These are phyloP conservation scores for Kurtzmaniella quercitrusa DNA, from an alignment of 1,139 yeast genomes.

Conservation along the genomic window DNA sequence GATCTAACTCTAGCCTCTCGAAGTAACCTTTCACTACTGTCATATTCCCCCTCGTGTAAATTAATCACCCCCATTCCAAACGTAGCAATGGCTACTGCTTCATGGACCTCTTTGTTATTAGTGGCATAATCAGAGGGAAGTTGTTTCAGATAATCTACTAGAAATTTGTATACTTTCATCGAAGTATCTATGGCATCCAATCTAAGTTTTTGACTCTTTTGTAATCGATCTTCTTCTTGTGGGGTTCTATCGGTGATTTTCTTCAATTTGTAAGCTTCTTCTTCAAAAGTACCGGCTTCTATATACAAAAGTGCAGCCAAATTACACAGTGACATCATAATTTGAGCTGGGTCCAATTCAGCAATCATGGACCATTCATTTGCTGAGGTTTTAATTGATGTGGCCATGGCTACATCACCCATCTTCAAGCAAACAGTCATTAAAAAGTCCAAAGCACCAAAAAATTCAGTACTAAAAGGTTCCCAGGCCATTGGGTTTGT, in stretches of 20 bases:
- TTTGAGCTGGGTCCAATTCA: constrained; percentile 62
- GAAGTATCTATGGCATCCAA: constrained; percentile 42
- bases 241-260: constrained; percentile 17
- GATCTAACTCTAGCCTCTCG: constrained; percentile 73
- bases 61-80: constrained; percentile 83
- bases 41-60: constrained; percentile 52
- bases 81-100: constrained; percentile 74
- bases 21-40: constrained; percentile 57
- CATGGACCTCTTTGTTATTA: constrained; percentile 26
- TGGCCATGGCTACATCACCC: constrained; percentile 63
- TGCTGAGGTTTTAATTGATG: constrained; percentile 59
- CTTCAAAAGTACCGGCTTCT: constrained; percentile 65
- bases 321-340: constrained; percentile 64
- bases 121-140: constrained; percentile 32
- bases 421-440: constrained; percentile 63
- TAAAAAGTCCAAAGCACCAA: constrained; percentile 67
- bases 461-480: constrained; percentile 72
- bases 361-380: constrained; percentile 74
- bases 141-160: constrained; percentile 50
- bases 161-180: constrained; percentile 46
- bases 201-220: constrained; percentile 21
- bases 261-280: constrained; percentile 33
- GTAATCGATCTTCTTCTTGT: constrained; percentile 12
- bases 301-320: constrained; percentile 68
- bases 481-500: constrained; percentile 54